Evolutionary conservation across 148 eudicot genomes (phyloP), one percentile per base, ranked within the genome.

Genomic region (Dianthus caryophyllus): DNA sequence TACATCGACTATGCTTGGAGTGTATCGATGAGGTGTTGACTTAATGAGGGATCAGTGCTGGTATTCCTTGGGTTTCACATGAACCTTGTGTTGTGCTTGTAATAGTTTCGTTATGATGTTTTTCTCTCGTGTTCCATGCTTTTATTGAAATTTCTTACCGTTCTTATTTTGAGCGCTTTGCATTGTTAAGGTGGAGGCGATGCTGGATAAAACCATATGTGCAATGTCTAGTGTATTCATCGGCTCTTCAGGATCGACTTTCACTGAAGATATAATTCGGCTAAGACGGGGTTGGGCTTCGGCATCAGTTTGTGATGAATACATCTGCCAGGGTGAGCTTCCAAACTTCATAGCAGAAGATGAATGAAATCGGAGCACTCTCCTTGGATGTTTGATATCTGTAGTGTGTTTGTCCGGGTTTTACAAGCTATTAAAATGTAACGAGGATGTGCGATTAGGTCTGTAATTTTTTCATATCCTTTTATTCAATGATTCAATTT

Each of bases 181-280:
- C 47, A 44, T 66, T 41, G 38, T 84, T 75, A 77, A 94, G 99
- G 99, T 94, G 82, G 97, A 88, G 61, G 99, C 99, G 31, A 94
- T 94, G 97, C 80, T 90, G 78, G 99, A 95, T 80, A 95, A 95
- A 77, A 87, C 97, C 24, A 95, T 95, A 1, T 90, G 87, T 73
- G 97, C 97, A 1, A 71, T 95, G 83, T 86, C 99, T 0, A 78
- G 78, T 13, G 99, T 86, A 64, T 94, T 90, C 80, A 85, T 95
- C 20, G 99, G 99, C 44, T 77, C 99, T 9, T 77, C 93, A 17
- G 99, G 99, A 8, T 95, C 99, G 27, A 95, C 97, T n/a, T 95
- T 95, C 84, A 95, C 99, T 0, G 99, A 90, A 47, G 99, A 95
- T 76, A 95, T 95, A 38, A 69, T 86, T 47, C 87, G 99, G 80